Evolutionary conservation across 495 filamentous ascomycete genomes (phyloP).

Genomic region (Neurospora tetrasperma): DNA sequence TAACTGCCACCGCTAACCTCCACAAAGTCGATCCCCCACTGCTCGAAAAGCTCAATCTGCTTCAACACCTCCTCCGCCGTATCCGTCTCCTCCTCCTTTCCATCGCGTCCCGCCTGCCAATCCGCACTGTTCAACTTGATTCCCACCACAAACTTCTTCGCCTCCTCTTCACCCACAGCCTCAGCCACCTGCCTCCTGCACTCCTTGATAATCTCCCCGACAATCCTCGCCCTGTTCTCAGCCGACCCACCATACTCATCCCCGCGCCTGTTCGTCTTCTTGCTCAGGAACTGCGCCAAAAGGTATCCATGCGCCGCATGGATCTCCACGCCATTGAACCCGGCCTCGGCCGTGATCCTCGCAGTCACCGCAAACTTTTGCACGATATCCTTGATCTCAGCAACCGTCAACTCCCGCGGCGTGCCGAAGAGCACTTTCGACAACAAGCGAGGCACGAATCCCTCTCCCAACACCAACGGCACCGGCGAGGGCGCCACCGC

Average conservation of each 20-base stretch:
- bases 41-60: slow-evolving; percentile 41
- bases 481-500: slow-evolving; percentile 29
- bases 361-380: slow-evolving; percentile 48
- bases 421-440: slow-evolving; percentile 46
- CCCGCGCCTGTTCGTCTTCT: slow-evolving; percentile 47
- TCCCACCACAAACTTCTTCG: slow-evolving; percentile 43
- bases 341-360: slow-evolving; percentile 49
- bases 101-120: slow-evolving; percentile 17
- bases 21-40: slow-evolving; percentile 50
- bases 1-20: slow-evolving; percentile 52
- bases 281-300: slow-evolving; percentile 60
- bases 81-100: too few relatives aligned
- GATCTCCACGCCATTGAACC: slow-evolving; percentile 70
- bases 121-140: slow-evolving; percentile 57
- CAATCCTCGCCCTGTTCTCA: slow-evolving; percentile 54
- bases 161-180: slow-evolving; percentile 48
- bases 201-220: slow-evolving; percentile 49
- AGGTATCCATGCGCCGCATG: slow-evolving; percentile 68
- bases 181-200: slow-evolving; percentile 31
- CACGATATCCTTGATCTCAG: slow-evolving; percentile 46
- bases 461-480: slow-evolving; percentile 25
- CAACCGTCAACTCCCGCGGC: slow-evolving; percentile 42
- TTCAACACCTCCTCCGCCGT: slow-evolving; percentile 33
- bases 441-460: slow-evolving; percentile 40
- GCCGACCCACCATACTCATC: slow-evolving; percentile 59